phyloP scores from a whole-genome alignment of 1,284 basidiomycete genomes.

The Kwoniella shivajii region DNA sequence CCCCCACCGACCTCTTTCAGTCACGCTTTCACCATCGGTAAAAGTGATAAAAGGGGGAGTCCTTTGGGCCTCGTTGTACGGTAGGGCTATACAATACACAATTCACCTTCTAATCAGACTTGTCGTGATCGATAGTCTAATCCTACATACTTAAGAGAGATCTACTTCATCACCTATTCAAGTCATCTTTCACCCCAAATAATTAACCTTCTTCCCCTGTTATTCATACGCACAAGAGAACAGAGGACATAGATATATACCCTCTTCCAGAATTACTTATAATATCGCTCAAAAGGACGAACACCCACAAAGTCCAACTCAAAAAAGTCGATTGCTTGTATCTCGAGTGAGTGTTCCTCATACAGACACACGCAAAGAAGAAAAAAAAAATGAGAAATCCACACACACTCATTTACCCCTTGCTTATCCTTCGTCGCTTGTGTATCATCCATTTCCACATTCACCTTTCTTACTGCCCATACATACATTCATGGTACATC shows the following conservation, averaged over 20 bases:
- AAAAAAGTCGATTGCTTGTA: neutral
- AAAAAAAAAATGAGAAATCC: neutral
- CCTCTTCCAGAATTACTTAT: neutral
- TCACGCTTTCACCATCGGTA: neutral
- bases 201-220: neutral
- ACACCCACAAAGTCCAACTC: neutral
- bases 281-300: neutral
- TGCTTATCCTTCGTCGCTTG: neutral
- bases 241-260: neutral
- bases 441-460: neutral
- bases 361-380: too few species aligned
- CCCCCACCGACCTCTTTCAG: neutral
- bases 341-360: neutral
- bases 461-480: too few species aligned
- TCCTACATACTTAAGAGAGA: neutral
- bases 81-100: neutral
- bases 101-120: neutral
- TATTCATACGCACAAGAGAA: neutral
- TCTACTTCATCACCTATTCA: neutral
- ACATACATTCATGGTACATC: too few species aligned
- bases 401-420: neutral
- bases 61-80: conserved; percentile 6
- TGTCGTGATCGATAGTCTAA: too few species aligned
- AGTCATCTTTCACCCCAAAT: neutral
- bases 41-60: neutral